A percentile compares a stretch with the other conserved stretches of the same genome.
These are phyloP conservation scores for Pseudotsuga menziesii DNA, from an alignment of 75 land plant genomes.

Conservation along the genomic window DNA sequence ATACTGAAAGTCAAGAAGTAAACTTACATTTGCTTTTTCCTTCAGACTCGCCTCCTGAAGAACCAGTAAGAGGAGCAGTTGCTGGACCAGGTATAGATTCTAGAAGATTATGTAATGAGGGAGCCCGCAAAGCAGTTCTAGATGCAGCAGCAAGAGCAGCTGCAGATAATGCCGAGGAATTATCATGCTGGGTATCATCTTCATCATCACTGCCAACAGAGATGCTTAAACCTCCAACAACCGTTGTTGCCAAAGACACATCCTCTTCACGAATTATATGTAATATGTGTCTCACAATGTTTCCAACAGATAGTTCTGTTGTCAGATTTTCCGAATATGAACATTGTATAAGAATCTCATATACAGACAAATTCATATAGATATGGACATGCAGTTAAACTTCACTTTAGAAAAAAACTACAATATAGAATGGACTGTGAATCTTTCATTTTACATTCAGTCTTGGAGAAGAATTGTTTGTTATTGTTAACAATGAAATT, in stretches of 20 bases:
- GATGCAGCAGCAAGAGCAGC: slow-evolving; percentile 89
- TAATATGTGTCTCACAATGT: slow-evolving; percentile 87
- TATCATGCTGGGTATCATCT: slow-evolving; percentile 40
- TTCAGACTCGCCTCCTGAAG: slow-evolving; percentile 90
- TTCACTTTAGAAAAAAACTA: background rate
- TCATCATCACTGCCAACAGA: slow-evolving; percentile 81
- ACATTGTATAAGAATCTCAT: background rate
- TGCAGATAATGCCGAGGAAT: slow-evolving; percentile 57
- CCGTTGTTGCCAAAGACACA: slow-evolving; percentile 57
- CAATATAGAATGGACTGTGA: background rate
- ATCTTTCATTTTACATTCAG: background rate
- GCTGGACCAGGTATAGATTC: slow-evolving; percentile 65
- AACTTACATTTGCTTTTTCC: slow-evolving; percentile 85
- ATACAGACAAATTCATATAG: background rate
- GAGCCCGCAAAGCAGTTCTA: slow-evolving; percentile 82
- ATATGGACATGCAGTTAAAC: background rate
- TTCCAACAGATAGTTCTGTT: slow-evolving; percentile 96
- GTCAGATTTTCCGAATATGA: slow-evolving; percentile 5
- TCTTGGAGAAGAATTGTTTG: too few species aligned
- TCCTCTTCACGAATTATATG: slow-evolving; percentile 96
- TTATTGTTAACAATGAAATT: too few species aligned
- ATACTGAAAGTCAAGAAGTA: background rate
- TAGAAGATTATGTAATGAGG: slow-evolving; percentile 89
- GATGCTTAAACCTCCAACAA: slow-evolving; percentile 46
- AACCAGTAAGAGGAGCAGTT: slow-evolving; percentile 39